phyloP scores from a whole-genome alignment of 2,329 filamentous ascomycete genomes.

The Trichoderma sp. region DNA sequence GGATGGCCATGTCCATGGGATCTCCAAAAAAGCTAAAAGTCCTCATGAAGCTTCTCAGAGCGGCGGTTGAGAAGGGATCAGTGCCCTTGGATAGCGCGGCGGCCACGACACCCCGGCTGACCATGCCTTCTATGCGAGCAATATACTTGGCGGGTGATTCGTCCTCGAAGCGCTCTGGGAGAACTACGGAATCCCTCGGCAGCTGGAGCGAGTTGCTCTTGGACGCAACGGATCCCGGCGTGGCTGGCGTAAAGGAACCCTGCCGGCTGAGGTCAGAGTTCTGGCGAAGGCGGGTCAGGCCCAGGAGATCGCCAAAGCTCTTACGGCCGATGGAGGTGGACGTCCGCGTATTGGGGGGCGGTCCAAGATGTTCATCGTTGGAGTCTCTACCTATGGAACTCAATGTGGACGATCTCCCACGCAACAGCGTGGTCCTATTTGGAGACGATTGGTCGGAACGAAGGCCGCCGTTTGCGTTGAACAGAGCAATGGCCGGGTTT shows the following conservation, averaged over 20 bases:
- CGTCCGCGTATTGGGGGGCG: slow-evolving; percentile 62
- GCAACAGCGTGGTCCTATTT: slow-evolving; percentile 56
- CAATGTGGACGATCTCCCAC: slow-evolving; percentile 84
- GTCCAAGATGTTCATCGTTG: slow-evolving; percentile 65
- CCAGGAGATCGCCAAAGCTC: slow-evolving; percentile 88
- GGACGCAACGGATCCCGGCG: slow-evolving; percentile 66
- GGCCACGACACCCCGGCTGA: slow-evolving; percentile 79
- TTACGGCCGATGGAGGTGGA: slow-evolving; percentile 89
- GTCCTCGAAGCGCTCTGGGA: slow-evolving; percentile 79
- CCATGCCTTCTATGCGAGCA: slow-evolving; percentile 72
- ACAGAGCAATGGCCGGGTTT: slow-evolving; percentile 33
- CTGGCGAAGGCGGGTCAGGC: slow-evolving; percentile 72
- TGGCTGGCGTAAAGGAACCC: slow-evolving; percentile 65
- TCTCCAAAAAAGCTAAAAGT: slow-evolving; percentile 94
- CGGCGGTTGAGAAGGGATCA: slow-evolving; percentile 77
- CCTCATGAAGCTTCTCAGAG: slow-evolving; percentile 91
- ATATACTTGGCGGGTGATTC: slow-evolving; percentile 91
- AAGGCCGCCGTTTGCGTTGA: slow-evolving; percentile 33
- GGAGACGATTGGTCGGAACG: slow-evolving; percentile 66
- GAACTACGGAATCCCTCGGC: slow-evolving; percentile 60
- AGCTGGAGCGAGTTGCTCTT: slow-evolving; percentile 83
- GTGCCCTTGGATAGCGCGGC: slow-evolving; percentile 80
- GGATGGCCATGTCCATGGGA: slow-evolving; percentile 95
- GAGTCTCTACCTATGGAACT: slow-evolving; percentile 74
- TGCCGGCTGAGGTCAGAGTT: slow-evolving; percentile 72